phyloP scores from a whole-genome alignment of 371 early-diverging fungal species.

The Actinomucor elegans region DNA sequence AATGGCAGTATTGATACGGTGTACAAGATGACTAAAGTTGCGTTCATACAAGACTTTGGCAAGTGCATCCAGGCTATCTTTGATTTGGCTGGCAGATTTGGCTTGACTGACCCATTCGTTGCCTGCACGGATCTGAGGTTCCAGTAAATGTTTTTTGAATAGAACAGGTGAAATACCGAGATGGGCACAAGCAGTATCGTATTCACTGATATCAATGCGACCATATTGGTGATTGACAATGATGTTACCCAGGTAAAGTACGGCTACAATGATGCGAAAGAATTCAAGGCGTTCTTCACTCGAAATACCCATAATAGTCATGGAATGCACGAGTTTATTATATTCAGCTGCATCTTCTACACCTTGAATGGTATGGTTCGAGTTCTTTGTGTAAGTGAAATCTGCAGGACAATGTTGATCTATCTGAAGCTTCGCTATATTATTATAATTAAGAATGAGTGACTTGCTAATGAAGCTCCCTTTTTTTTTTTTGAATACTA shows the following conservation, averaged over 20 bases:
- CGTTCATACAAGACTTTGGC: slow-evolving; percentile 96
- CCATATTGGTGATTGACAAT: slow-evolving; percentile 68
- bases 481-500: neutral
- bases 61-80: slow-evolving; percentile 94
- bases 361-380: slow-evolving; percentile 86
- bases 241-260: slow-evolving; percentile 98
- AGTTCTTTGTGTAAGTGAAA: slow-evolving; percentile 80
- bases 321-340: slow-evolving; percentile 66
- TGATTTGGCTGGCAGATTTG: slow-evolving; percentile 86
- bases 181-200: slow-evolving; percentile 87
- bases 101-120: slow-evolving; percentile 96
- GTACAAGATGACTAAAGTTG: slow-evolving; percentile 94
- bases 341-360: slow-evolving; percentile 93
- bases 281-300: slow-evolving; percentile 77
- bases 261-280: slow-evolving; percentile 87
- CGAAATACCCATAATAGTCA: slow-evolving; percentile 85
- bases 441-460: no score
- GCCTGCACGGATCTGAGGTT: slow-evolving; percentile 96
- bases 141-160: slow-evolving; percentile 87
- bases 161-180: slow-evolving; percentile 88
- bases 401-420: slow-evolving; percentile 57
- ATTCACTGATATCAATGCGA: slow-evolving; percentile 85
- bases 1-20: slow-evolving; percentile 87
- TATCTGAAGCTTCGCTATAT: neutral
- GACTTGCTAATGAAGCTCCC: no score